Evolutionary conservation across 139 green algal genomes (phyloP).

Genomic region (Tetradesmus obliquus): DNA sequence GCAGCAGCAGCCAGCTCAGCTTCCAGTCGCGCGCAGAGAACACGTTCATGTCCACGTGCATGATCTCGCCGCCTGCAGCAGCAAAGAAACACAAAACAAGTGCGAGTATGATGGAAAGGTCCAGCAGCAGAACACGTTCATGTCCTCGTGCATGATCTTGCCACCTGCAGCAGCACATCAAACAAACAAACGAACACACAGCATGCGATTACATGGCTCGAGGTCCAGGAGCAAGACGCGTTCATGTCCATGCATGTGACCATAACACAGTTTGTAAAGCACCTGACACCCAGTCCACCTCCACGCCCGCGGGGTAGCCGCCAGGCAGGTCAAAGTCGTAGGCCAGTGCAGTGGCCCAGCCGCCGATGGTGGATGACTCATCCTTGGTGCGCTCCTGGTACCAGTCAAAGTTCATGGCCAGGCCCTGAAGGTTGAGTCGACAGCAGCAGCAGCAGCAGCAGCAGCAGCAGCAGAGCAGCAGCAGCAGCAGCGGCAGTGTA

Average conservation of each 20-base stretch:
- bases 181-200: not conserved
- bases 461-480: not conserved
- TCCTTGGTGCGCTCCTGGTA: slow-evolving; percentile 60
- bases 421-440: slow-evolving; percentile 28
- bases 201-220: slow-evolving; percentile 53
- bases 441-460: not conserved
- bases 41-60: slow-evolving; percentile 64
- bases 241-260: slow-evolving; percentile 51
- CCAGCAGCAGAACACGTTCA: not conserved
- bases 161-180: not conserved
- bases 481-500: not conserved
- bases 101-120: not conserved
- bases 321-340: slow-evolving; percentile 49
- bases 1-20: slow-evolving; percentile 68
- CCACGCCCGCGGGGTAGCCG: slow-evolving; percentile 41
- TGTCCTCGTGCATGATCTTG: slow-evolving; percentile 3
- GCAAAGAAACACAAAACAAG: slow-evolving; percentile 3
- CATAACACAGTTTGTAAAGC: slow-evolving; percentile 46
- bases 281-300: slow-evolving; percentile 54
- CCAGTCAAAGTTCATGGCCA: slow-evolving; percentile 69
- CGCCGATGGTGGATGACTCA: slow-evolving; percentile 34
- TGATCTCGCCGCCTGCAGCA: slow-evolving; percentile 39
- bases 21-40: slow-evolving; percentile 59
- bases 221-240: slow-evolving; percentile 56
- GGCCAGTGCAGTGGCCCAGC: slow-evolving; percentile 56